Conservation (phyloP, 169 alveolate genomes). For the Plasmodium inui region DNA sequence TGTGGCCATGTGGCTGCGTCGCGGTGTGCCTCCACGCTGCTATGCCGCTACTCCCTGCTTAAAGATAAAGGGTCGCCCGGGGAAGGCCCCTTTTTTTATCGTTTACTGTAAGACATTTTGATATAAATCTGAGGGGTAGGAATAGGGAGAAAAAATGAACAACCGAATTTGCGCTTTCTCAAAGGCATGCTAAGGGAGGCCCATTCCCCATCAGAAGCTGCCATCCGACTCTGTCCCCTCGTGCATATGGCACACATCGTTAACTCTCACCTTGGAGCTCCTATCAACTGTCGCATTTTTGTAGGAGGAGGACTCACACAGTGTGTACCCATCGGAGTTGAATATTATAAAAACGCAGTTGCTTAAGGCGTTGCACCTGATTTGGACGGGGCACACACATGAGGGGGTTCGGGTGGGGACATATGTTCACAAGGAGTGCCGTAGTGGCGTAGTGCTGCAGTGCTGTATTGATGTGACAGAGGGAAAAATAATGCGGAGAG, state of each 20-base stretch:
- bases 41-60: neutral
- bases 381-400: neutral
- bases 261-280: conserved; percentile 32
- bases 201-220: neutral
- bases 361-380: conserved; percentile 66
- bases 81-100: neutral
- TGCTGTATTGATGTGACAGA: neutral
- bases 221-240: neutral
- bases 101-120: conserved; percentile 72
- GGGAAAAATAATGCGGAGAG: neutral
- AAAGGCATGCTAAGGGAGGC: neutral
- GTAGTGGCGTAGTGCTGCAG: too few species aligned
- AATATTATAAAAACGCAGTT: conserved; percentile 65
- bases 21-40: neutral
- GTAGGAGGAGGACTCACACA: conserved; percentile 65
- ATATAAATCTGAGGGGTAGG: conserved; percentile 56
- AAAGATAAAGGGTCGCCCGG: neutral
- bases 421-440: neutral
- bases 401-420: neutral
- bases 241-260: neutral
- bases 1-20: too few species aligned
- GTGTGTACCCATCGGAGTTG: conserved; percentile 56
- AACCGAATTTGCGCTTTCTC: neutral
- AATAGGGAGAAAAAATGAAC: neutral
- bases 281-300: conserved; percentile 54